Evolutionary conservation across 2,329 filamentous ascomycete species (phyloP), one percentile per base, ranked within the genome.

Genomic region (Aureobasidium sp.): DNA sequence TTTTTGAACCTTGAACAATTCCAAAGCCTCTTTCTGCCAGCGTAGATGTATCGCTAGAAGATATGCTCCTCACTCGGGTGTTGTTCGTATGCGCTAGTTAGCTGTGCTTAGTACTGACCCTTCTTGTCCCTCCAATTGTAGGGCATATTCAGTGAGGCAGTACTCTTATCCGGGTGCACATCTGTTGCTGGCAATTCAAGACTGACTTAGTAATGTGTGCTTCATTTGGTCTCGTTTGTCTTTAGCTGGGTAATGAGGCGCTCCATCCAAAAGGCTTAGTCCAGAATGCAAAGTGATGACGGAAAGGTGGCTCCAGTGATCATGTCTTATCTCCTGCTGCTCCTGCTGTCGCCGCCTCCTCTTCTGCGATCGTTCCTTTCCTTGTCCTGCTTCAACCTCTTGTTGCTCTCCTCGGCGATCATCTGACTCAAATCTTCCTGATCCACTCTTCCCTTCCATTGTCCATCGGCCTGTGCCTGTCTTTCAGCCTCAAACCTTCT

Each of bases 351-450:
- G 30, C 21, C 21, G 21, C 62, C 76, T 69, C 79, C 87, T 87
- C 65, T 84, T 87, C 65, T 84, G 41, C 64, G 82, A 68, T 82
- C 81, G 65, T 64, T 63, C 48, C 86, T 85, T 75, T 96, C 91
- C 73, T 90, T 86, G 68, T 96, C 92, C 66, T 89, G 85, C 82
- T 92, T 95, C 72, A 92, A 83, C 72, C 91, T 84, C 82, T 97
- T 97, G 66, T 91, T 83, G 71, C 87, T 91, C 77, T 97, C 94
- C 69, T 90, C 87, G 13, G 91, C 91, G 77, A 99, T 97, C 90
- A 99, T 95, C 70, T 96, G 90, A 69, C 87, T 93, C 61, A 99
- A 76, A 71, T 97, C 93, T 68, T 97, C 93, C 72, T 96, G 90
- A 75, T 88, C 87, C 62, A 85, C 83, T 84, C 87, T 91, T 68